phyloP scores from a whole-genome alignment of 2,329 filamentous ascomycete genomes.

The Phaeosphaeriaceae sp. region DNA sequence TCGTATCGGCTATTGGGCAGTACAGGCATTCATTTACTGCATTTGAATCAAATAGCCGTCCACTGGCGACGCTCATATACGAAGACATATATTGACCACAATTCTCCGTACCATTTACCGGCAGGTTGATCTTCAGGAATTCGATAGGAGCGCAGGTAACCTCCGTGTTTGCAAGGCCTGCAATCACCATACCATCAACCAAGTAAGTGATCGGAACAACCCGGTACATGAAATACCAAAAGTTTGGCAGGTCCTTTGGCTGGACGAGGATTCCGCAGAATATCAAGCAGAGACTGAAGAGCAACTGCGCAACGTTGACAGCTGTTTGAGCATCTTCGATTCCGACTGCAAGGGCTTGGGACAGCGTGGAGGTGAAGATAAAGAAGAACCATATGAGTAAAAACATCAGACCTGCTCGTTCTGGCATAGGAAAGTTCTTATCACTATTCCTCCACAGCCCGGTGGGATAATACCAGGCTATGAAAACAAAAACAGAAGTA shows the following conservation, averaged over 20 bases:
- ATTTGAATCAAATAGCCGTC: too few species aligned
- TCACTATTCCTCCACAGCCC: slow-evolving; percentile 72
- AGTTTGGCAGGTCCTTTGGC: slow-evolving; percentile 65
- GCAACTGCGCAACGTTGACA: slow-evolving; percentile 65
- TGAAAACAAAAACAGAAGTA: slow-evolving; percentile 72
- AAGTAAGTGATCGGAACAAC: slow-evolving; percentile 70
- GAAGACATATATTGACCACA: too few species aligned
- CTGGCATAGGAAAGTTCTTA: slow-evolving; percentile 61
- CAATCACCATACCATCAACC: slow-evolving; percentile 50
- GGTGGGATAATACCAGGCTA: slow-evolving; percentile 82
- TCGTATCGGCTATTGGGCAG: too few species aligned
- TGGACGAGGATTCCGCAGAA: slow-evolving; percentile 70
- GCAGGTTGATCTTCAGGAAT: not conserved
- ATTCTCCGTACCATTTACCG: too few species aligned
- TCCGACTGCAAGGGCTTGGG: slow-evolving; percentile 72
- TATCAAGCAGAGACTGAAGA: slow-evolving; percentile 67
- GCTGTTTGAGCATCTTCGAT: slow-evolving; percentile 74
- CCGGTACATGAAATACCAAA: slow-evolving; percentile 82
- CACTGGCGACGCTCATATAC: too few species aligned
- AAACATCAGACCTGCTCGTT: slow-evolving; percentile 78
- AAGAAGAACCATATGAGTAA: slow-evolving; percentile 73
- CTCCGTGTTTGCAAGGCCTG: slow-evolving; percentile 65
- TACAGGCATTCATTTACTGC: too few species aligned
- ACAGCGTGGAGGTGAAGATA: slow-evolving; percentile 77
- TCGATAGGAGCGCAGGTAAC: not conserved